phyloP scores from a whole-genome alignment of 1,284 basidiomycete species.

The Lentinula novae-zelandiae region DNA sequence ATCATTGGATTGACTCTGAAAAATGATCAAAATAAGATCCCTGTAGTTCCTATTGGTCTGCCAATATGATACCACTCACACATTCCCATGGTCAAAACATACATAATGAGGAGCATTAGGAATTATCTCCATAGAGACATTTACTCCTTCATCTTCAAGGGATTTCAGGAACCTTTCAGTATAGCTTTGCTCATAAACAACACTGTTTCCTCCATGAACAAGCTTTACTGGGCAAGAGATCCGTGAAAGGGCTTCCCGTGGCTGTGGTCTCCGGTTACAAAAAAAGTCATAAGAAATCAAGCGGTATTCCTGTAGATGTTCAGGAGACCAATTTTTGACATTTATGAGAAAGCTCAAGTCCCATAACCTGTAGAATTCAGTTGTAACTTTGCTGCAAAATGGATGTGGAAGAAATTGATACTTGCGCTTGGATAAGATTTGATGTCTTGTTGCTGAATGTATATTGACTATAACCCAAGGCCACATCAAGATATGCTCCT shows the following conservation, averaged over 20 bases:
- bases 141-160: slow-evolving; percentile 25
- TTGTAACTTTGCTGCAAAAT: background rate
- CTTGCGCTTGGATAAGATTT: background rate
- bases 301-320: background rate
- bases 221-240: slow-evolving; percentile 15
- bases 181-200: slow-evolving; percentile 9
- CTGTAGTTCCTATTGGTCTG: background rate
- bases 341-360: background rate
- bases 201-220: slow-evolving; percentile 10
- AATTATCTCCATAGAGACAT: slow-evolving; percentile 24
- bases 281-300: slow-evolving; percentile 11
- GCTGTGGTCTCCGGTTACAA: slow-evolving; percentile 1
- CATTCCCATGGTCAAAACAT: slow-evolving; percentile 26
- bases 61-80: slow-evolving; percentile 20
- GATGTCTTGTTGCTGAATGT: background rate
- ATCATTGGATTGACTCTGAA: slow-evolving; percentile 10
- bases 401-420: background rate
- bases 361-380: slow-evolving; percentile 7
- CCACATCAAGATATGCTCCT: background rate
- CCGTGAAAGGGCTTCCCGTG: background rate
- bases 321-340: background rate
- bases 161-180: slow-evolving; percentile 23
- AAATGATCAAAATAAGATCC: background rate
- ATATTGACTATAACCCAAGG: slow-evolving; percentile 7
- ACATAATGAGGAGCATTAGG: slow-evolving; percentile 33